A percentile compares a stretch with the other conserved stretches of the same genome.
Evolutionary conservation across 495 filamentous ascomycete species (phyloP).

Genomic region (Aspergillus ellipticus): DNA sequence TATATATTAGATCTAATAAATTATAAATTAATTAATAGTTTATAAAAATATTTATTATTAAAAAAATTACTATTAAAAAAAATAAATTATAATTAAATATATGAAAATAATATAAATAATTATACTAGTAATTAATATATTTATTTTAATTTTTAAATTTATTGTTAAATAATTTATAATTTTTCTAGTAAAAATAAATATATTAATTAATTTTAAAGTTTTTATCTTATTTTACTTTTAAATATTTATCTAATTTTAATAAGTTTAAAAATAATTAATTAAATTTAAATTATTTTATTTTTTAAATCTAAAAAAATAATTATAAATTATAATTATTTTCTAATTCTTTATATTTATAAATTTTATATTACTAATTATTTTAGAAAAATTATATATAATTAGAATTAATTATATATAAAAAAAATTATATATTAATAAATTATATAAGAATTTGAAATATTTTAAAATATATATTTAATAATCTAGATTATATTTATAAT

Average conservation of each 20-base stretch:
- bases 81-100: not conserved
- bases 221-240: too few relatives aligned
- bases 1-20: not conserved
- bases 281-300: not conserved
- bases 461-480: not conserved
- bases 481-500: too few relatives aligned
- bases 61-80: not conserved
- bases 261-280: not conserved
- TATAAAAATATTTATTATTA: too few relatives aligned
- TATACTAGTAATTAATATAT: too few relatives aligned
- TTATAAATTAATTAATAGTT: too few relatives aligned
- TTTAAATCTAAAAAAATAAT: not conserved
- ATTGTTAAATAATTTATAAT: not conserved
- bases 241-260: not conserved
- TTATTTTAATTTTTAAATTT: too few relatives aligned
- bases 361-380: not conserved
- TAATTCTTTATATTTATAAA: not conserved
- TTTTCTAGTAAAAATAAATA: not conserved
- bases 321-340: not conserved
- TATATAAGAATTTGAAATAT: not conserved
- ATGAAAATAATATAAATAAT: not conserved
- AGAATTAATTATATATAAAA: not conserved
- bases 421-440: not conserved
- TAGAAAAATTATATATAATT: not conserved
- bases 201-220: too few relatives aligned